Percentiles rank a stretch among this genome's conserved stretches.
phyloP scores from a whole-genome alignment of 371 early-diverging fungal species.

The Haplosporangium sp. region DNA sequence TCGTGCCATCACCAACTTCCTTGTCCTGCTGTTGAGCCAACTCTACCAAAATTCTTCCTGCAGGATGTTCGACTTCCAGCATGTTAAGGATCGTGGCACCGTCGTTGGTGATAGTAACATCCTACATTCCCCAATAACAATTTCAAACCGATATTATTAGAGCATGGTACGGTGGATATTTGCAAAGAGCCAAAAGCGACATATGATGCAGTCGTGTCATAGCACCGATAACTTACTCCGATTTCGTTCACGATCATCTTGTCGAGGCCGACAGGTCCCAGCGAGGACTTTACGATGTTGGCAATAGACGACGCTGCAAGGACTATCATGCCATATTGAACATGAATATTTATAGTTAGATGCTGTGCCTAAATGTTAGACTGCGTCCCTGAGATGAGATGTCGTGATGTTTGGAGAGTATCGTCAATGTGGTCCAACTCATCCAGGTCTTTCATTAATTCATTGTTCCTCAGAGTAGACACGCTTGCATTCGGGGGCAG shows the following conservation, averaged over 20 bases:
- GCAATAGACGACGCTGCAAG: slow-evolving; percentile 89
- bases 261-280: slow-evolving; percentile 99
- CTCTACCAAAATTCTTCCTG: slow-evolving; percentile 97
- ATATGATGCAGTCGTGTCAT: no score
- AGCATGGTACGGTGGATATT: no score
- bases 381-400: no score
- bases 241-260: slow-evolving; percentile 99
- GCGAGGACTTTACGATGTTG: slow-evolving; percentile 98
- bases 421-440: no score
- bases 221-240: slow-evolving; percentile 92
- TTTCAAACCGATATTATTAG: no score
- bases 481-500: no score
- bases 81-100: slow-evolving; percentile 99
- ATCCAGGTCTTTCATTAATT: no score
- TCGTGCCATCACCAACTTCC: slow-evolving; percentile 99
- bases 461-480: no score
- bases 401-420: no score
- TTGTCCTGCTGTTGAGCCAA: slow-evolving; percentile 99
- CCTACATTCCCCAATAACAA: slow-evolving; percentile 66
- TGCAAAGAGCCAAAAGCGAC: no score
- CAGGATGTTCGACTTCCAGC: slow-evolving; percentile 98
- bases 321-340: slow-evolving; percentile 50
- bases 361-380: no score
- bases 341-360: no score
- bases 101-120: slow-evolving; percentile 99